phyloP scores from a whole-genome alignment of 2,329 filamentous ascomycete species.

The Ascochyta viciae-villosae region DNA sequence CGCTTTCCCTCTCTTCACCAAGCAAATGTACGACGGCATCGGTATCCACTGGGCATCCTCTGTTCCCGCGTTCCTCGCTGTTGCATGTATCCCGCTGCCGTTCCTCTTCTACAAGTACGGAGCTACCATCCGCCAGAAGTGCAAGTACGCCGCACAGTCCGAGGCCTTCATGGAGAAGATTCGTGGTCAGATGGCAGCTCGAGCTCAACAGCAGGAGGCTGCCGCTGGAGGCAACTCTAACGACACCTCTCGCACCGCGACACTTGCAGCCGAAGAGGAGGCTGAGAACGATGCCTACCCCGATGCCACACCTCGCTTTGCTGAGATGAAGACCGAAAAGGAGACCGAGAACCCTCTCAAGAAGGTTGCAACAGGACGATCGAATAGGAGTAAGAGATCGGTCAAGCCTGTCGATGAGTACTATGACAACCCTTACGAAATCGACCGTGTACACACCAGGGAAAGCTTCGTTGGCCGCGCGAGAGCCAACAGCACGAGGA shows the following conservation, averaged over 20 bases:
- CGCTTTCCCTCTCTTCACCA: constrained; percentile 79
- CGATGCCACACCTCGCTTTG: constrained; percentile 41
- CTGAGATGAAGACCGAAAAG: constrained; percentile 49
- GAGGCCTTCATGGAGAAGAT: constrained; percentile 64
- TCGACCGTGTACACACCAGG: constrained; percentile 57
- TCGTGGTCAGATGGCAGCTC: constrained; percentile 42
- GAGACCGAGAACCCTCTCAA: constrained; percentile 37
- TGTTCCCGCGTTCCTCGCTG: constrained; percentile 75
- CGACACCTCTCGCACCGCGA: constrained; percentile 37
- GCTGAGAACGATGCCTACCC: constrained; percentile 41
- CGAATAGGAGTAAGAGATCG: constrained; percentile 32
- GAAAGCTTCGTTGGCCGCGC: constrained; percentile 51
- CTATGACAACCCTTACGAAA: constrained; percentile 57
- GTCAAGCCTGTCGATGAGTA: constrained; percentile 36
- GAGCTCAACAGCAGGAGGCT: constrained; percentile 14
- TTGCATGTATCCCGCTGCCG: constrained; percentile 76
- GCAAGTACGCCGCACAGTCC: constrained; percentile 74
- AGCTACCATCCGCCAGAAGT: constrained; percentile 66
- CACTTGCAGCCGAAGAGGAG: constrained; percentile 30
- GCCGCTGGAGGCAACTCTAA: constrained; percentile 18
- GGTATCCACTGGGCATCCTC: constrained; percentile 78
- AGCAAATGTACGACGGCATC: constrained; percentile 62
- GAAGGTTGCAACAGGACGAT: constrained; percentile 41
- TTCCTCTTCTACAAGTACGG: constrained; percentile 81
- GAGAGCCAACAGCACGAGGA: constrained; percentile 26